Evolutionary conservation across 805 yeast genomes (phyloP).

Genomic region (Zygosaccharomyces kombuchaensis): DNA sequence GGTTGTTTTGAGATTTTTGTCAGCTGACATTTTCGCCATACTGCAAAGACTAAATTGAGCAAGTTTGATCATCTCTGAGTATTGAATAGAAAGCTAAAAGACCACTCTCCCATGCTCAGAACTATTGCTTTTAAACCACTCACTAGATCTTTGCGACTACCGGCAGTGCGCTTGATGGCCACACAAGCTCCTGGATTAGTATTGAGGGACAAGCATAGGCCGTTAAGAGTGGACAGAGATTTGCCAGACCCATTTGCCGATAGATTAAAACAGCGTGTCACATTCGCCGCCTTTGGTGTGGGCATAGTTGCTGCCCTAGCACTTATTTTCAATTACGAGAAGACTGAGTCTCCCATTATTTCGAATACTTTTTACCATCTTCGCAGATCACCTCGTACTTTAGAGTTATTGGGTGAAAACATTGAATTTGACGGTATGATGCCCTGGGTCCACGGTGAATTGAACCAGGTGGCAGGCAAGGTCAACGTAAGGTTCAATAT

Average conservation of each 20-base stretch:
- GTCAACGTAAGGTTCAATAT: constrained; percentile 71
- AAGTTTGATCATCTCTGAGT: background rate
- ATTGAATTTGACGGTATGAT: constrained; percentile 62
- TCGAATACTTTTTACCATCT: constrained; percentile 80
- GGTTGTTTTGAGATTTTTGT: background rate
- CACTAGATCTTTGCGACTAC: constrained; percentile 6
- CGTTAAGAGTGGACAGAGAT: constrained; percentile 68
- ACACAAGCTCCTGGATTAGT: constrained; percentile 15
- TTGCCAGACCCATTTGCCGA: constrained; percentile 75
- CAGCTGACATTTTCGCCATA: constrained; percentile 3
- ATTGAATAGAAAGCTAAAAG: background rate
- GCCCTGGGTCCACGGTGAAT: constrained; percentile 86
- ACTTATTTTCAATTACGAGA: constrained; percentile 88
- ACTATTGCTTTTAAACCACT: background rate
- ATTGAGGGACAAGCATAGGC: constrained; percentile 30
- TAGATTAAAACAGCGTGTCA: constrained; percentile 46
- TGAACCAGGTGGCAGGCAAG: constrained; percentile 77
- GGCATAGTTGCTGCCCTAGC: constrained; percentile 52
- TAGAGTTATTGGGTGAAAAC: constrained; percentile 63
- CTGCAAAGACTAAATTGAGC: background rate
- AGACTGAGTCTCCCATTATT: constrained; percentile 83
- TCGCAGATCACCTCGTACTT: constrained; percentile 66
- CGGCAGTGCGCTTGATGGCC: constrained; percentile 9
- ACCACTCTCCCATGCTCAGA: constrained; percentile 9
- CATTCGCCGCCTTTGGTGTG: constrained; percentile 51